Evolutionary conservation across 768 basidiomycete species (phyloP).

Genomic region (Russula vinacea): DNA sequence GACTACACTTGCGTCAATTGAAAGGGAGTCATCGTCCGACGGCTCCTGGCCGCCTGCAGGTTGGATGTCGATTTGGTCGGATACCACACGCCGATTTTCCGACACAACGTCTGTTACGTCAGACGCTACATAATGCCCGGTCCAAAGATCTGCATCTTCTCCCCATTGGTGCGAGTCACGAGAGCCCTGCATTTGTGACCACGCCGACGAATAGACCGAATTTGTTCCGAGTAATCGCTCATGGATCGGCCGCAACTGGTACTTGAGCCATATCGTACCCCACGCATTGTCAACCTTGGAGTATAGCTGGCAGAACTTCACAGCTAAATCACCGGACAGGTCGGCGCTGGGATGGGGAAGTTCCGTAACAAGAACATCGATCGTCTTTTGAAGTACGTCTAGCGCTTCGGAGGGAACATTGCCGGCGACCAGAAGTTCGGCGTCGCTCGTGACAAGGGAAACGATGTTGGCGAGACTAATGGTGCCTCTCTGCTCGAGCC

Average conservation of each 20-base stretch:
- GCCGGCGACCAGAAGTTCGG: background rate
- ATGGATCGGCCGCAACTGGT: conserved; percentile 6
- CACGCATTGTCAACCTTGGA: conserved; percentile 2
- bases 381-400: conserved; percentile 5
- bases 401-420: background rate
- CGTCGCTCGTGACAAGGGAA: background rate
- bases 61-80: background rate
- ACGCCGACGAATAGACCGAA: background rate
- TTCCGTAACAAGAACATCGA: background rate
- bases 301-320: conserved; percentile 8
- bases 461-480: conserved; percentile 4
- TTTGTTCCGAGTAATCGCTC: conserved; percentile 3
- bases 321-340: background rate
- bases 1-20: background rate
- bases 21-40: background rate
- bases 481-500: conserved; percentile 1
- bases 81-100: background rate
- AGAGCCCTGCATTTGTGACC: background rate
- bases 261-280: conserved; percentile 10
- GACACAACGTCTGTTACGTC: background rate
- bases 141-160: background rate
- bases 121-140: background rate
- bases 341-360: background rate
- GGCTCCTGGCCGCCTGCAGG: background rate
- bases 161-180: background rate